A percentile compares a stretch with the other conserved stretches of the same genome.
phyloP scores from a whole-genome alignment of 257 asterid species.

The Schizonepeta tenuifolia region DNA sequence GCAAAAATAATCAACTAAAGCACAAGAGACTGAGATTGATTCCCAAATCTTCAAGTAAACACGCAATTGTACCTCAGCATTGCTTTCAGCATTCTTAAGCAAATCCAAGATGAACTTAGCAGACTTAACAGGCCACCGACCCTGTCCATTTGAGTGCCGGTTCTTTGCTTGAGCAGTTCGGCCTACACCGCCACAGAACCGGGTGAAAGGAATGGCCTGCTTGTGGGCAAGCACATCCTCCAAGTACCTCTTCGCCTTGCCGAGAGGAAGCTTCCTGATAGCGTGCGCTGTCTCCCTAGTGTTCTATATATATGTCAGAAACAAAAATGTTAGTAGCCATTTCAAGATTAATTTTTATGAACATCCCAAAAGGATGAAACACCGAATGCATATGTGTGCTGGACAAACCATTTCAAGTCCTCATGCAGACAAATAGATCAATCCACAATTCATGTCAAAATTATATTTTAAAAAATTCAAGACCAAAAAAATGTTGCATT shows the following conservation, averaged over 20 bases:
- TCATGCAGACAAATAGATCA: too few relatives aligned
- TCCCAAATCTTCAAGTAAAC: not conserved
- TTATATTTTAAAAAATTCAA: too few relatives aligned
- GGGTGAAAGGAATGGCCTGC: conserved; percentile 78
- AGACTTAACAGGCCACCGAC: conserved; percentile 82
- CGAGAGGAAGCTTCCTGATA: conserved; percentile 56
- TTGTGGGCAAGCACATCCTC: conserved; percentile 72
- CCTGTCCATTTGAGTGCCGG: conserved; percentile 78
- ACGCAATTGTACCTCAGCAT: conserved; percentile 57
- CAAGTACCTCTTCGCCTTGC: conserved; percentile 65
- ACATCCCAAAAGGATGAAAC: not conserved
- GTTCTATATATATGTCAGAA: conserved; percentile 34
- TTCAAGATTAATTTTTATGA: not conserved
- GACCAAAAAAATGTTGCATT: too few relatives aligned
- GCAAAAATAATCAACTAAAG: not conserved
- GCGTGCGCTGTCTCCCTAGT: conserved; percentile 83
- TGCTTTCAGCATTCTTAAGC: conserved; percentile 77
- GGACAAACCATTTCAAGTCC: too few relatives aligned
- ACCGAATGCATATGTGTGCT: too few relatives aligned
- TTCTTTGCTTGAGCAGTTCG: conserved; percentile 77
- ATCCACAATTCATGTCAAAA: too few relatives aligned
- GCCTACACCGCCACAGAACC: conserved; percentile 76
- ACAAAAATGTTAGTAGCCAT: not conserved
- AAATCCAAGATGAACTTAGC: conserved; percentile 68
- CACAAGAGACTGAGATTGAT: too few relatives aligned